Evolutionary conservation across 2,329 filamentous ascomycete species (phyloP), one percentile per base, ranked within the genome.

Genomic region (Emergomyces pasteurianus): DNA sequence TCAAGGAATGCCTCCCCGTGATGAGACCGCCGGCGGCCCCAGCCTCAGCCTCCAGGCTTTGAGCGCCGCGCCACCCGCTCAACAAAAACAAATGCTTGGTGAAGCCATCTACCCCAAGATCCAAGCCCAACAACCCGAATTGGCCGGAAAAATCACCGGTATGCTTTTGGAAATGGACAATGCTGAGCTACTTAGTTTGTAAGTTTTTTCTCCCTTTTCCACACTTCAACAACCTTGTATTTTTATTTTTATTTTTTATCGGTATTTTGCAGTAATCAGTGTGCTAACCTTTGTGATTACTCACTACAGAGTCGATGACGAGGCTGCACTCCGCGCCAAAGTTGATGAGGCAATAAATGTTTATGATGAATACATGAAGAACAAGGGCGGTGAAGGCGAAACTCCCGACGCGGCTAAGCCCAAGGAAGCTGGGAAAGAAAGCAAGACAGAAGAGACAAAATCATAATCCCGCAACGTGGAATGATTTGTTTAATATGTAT

Each of bases 91-190:
- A 83, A 90, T 97, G 77, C 86, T 99, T 60, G 94, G 94, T 75
- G 94, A 99, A 80, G 87, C 90, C 69, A 88, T 99, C 70, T 99
- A 97, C 84, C 94, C 94, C 73, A 99, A 97, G 88, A 97, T 99
- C 72, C 86, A 92, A 77, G 86, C 85, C 68, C 87, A 96, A 78
- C 94, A 99, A 81, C 89, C 91, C 63, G 92, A 96, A 71, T 83
- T 99, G 71, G 94, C 94, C 65, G 94, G 94, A 74, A 99, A 99
- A 87, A 97, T 99, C 77, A 99, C 94, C 64, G 94, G 94, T 79
- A 99, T 99, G 94, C 88, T 99, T 71, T 80, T 99, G 70, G 94
- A 99, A 84, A 99, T 99, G 94, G 94, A 97, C 71, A 97, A 97
- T 79, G 75, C 82, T 61, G 94, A 99, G 81, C 82, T 99, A 70